These are phyloP conservation scores for Hymenoscyphus albidus DNA, from an alignment of 2,329 filamentous ascomycete genomes.

Conservation along the genomic window DNA sequence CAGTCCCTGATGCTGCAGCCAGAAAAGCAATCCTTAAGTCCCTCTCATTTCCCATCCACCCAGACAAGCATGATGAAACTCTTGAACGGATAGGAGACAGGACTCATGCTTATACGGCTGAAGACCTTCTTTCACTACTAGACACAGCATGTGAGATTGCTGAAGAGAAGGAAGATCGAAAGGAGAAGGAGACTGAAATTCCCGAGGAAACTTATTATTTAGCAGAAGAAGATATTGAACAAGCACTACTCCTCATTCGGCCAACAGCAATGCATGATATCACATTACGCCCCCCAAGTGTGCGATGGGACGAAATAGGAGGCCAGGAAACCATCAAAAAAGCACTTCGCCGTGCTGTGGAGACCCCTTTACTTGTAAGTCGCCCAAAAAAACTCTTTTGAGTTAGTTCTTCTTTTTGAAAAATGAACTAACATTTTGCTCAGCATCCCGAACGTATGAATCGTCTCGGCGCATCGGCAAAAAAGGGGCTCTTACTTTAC, in stretches of 20 bases:
- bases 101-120: constrained; percentile 83
- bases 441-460: constrained; percentile 49
- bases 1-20: constrained; percentile 68
- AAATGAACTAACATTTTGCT: constrained; percentile 16
- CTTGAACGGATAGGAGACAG: constrained; percentile 62
- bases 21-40: constrained; percentile 71
- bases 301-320: constrained; percentile 83
- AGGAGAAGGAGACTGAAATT: not conserved
- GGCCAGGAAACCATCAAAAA: constrained; percentile 75
- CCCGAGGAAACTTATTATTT: constrained; percentile 21
- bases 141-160: constrained; percentile 45
- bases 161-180: constrained; percentile 21
- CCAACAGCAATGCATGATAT: constrained; percentile 88
- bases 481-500: constrained; percentile 83
- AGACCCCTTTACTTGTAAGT: constrained; percentile 31
- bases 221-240: constrained; percentile 52
- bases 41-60: constrained; percentile 40
- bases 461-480: constrained; percentile 52
- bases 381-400: not conserved
- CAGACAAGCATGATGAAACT: constrained; percentile 47
- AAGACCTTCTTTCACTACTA: constrained; percentile 67
- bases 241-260: constrained; percentile 64
- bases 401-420: not conserved
- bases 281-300: constrained; percentile 80
- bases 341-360: constrained; percentile 45